These are phyloP conservation scores for Saitozyma podzolica DNA, from an alignment of 768 basidiomycete species.

Conservation along the genomic window DNA sequence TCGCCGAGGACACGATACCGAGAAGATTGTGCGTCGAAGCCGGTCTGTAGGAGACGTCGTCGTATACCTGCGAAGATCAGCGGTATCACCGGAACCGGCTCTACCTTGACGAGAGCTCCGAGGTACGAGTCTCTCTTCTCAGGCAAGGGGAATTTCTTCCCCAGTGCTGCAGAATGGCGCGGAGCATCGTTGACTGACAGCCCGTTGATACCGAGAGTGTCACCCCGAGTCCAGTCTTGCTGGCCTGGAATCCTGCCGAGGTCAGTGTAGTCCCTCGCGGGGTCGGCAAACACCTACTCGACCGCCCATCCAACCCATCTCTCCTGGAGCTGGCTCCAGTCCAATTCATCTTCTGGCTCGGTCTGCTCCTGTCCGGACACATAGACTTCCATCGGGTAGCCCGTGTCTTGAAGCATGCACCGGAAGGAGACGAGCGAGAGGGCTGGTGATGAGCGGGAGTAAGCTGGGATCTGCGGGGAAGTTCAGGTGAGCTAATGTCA, in stretches of 20 bases:
- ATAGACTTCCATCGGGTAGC: constrained; percentile 51
- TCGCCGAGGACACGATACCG: constrained; percentile 42
- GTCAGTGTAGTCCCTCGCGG: constrained; percentile 4
- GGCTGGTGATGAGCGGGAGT: constrained; percentile 8
- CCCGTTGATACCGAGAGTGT: constrained; percentile 1
- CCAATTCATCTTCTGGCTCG: constrained; percentile 10
- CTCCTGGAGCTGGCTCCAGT: constrained; percentile 44
- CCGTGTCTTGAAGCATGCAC: constrained; percentile 51
- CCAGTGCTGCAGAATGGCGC: constrained; percentile 10
- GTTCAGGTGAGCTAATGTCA: not conserved
- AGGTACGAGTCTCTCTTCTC: constrained; percentile 24
- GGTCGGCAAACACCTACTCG: constrained; percentile 33
- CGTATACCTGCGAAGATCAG: constrained; percentile 40
- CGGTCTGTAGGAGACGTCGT: constrained; percentile 40
- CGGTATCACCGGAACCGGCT: not conserved
- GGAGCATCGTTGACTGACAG: not conserved
- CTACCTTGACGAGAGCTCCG: constrained; percentile 50
- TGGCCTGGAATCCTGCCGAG: constrained; percentile 40
- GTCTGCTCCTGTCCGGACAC: constrained; percentile 19
- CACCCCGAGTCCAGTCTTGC: constrained; percentile 27
- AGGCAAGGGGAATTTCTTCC: constrained; percentile 44
- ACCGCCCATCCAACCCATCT: constrained; percentile 51
- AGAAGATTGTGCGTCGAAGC: constrained; percentile 41
- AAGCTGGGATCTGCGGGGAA: constrained; percentile 15
- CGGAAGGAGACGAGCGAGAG: constrained; percentile 42